Conservation (phyloP, 768 basidiomycete genomes). For the Russula sp. region DNA sequence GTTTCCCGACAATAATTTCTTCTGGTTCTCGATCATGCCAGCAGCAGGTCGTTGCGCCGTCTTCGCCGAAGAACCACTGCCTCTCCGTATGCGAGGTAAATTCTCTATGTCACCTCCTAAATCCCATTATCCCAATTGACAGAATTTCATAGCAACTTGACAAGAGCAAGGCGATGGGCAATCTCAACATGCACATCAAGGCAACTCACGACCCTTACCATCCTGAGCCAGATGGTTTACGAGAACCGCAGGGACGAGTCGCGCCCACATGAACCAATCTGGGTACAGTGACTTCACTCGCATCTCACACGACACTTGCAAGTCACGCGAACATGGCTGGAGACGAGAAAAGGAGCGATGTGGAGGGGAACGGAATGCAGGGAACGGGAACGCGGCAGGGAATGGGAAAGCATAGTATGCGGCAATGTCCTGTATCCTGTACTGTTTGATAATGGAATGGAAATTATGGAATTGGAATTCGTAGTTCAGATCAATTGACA, state of each 20-base stretch:
- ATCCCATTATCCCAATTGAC: slow-evolving; percentile 23
- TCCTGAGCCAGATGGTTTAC: slow-evolving; percentile 82
- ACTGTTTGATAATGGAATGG: too few relatives aligned
- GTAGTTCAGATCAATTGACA: too few relatives aligned
- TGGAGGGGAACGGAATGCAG: too few relatives aligned
- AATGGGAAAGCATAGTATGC: too few relatives aligned
- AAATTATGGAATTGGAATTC: too few relatives aligned
- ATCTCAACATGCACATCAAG: slow-evolving; percentile 76
- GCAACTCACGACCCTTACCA: slow-evolving; percentile 78
- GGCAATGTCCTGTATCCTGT: too few relatives aligned
- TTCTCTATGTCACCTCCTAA: background rate
- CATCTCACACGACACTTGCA: too few relatives aligned
- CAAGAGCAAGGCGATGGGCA: slow-evolving; percentile 80
- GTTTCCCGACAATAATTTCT: background rate
- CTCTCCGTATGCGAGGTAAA: slow-evolving; percentile 47
- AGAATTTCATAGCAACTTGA: slow-evolving; percentile 61
- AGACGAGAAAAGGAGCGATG: too few relatives aligned
- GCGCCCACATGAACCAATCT: too few relatives aligned
- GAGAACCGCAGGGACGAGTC: slow-evolving; percentile 66
- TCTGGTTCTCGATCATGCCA: background rate
- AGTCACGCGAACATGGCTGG: too few relatives aligned
- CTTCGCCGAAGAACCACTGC: slow-evolving; percentile 37
- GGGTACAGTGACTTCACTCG: too few relatives aligned
- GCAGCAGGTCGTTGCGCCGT: background rate
- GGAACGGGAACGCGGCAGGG: too few relatives aligned